Evolutionary conservation across 2,329 filamentous ascomycete genomes (phyloP), one percentile per base, ranked within the genome.

Genomic region (Dactylellina haptotyla): DNA sequence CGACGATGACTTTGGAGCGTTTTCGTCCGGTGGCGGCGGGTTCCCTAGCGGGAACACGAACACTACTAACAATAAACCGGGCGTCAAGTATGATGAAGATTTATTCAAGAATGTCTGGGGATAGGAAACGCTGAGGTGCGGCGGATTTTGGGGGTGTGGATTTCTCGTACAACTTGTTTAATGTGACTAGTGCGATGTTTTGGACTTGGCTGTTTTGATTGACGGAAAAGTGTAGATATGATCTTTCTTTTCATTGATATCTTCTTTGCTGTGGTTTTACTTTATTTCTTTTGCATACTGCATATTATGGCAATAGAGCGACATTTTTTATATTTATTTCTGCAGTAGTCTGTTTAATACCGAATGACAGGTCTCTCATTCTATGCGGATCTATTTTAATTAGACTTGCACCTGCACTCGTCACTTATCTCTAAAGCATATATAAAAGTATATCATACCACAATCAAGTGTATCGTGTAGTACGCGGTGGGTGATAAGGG

Each of bases 71-170:
- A 86, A 86, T 12, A 87, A 57, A 12, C 51, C 56, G 18, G 43
- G 48, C n/a, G 37, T 89, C 76, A 88, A 86, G 18, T 87, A 85
- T 59, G 88, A 87, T 62, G 94, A 97, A 76, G 94, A 98, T 82
- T 81, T 98, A 78, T 98, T 98, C 82, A 93, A 90, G 30, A 98
- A 98, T 81, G 94, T 98, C 54, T 98, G 94, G 94, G 87, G 93
- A 83, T 97, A 83, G 32, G 28, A 50, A 34, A 6, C 9, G 28
- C 26, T 14, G 16, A 30, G n/a, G 20, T 16, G 20, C 25, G 25
- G 3, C 9, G 9, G 9, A 43, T 10, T 32, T 53, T 30, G 58
- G 18, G n/a, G 37, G 18, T 63, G 18, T 43, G 18, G 43, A n/a
- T 18, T 53, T 63, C 28, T 51, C 18, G 58, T 53, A 63, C 32